phyloP scores from a whole-genome alignment of 208 protist genomes.

The Phytomonas sp. region DNA sequence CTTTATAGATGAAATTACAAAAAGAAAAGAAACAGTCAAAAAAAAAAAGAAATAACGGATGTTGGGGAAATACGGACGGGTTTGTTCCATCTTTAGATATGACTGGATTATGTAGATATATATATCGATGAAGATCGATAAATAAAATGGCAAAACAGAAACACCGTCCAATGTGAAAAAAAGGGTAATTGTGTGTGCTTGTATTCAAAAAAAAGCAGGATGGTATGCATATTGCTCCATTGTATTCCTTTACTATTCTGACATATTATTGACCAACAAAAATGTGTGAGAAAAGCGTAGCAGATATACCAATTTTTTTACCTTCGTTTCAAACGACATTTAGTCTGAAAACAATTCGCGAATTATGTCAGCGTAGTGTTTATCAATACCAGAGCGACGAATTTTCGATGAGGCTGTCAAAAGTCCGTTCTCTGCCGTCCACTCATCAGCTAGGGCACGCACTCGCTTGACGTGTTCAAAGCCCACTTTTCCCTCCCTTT shows the following conservation, averaged over 20 bases:
- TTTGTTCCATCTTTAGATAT: background rate
- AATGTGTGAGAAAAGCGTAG: background rate
- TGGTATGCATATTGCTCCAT: background rate
- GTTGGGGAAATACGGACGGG: background rate
- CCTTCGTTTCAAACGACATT: background rate
- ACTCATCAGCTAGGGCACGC: constrained; percentile 60
- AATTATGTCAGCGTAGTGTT: constrained; percentile 57
- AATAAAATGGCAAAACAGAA: constrained; percentile 2
- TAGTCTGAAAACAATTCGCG: constrained; percentile 40
- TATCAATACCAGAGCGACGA: constrained; percentile 48
- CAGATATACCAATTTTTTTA: background rate
- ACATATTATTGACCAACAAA: background rate
- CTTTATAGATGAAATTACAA: too few relatives aligned
- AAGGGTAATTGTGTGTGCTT: background rate
- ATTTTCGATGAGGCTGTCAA: constrained; percentile 77
- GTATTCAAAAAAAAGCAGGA: background rate
- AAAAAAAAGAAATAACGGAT: background rate
- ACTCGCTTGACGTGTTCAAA: constrained; percentile 60
- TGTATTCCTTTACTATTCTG: background rate
- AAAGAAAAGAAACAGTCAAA: too few relatives aligned
- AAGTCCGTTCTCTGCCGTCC: constrained; percentile 79
- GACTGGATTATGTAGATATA: background rate
- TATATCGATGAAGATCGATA: background rate
- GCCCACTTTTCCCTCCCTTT: constrained; percentile 40
- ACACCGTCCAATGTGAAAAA: background rate